Percentiles rank a stretch among this genome's conserved stretches.
Conservation (phyloP, 345 rosid genomes). For the Brassica cretica region DNA sequence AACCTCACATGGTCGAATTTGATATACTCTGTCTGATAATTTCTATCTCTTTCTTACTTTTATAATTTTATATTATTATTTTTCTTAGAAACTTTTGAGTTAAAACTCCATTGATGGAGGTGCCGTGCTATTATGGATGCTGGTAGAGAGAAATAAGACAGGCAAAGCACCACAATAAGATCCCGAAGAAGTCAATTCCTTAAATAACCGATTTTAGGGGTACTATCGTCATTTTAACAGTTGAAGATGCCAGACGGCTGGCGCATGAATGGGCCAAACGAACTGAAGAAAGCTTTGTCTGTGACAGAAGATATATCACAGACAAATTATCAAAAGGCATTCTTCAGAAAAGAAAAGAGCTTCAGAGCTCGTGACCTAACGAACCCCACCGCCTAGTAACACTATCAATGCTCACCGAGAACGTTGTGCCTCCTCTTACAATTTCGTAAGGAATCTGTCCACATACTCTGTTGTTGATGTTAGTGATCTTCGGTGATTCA, state of each 20-base stretch:
- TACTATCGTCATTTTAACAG: not conserved
- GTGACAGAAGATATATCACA: slow-evolving; percentile 31
- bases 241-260: slow-evolving; percentile 8
- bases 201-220: not conserved
- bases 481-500: no score
- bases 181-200: not conserved
- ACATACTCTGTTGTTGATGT: no score
- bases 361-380: slow-evolving; percentile 15
- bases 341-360: not conserved
- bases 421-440: not conserved
- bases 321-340: slow-evolving; percentile 24
- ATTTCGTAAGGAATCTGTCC: no score
- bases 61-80: no score
- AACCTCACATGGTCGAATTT: no score
- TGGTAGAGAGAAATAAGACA: not conserved
- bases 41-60: no score
- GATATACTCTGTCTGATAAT: no score
- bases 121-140: no score
- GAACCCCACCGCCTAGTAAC: slow-evolving; percentile 28
- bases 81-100: no score
- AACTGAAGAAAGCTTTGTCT: slow-evolving; percentile 4
- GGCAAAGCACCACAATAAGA: not conserved
- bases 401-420: slow-evolving; percentile 24
- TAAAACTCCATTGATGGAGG: no score
- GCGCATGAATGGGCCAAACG: slow-evolving; percentile 37